These are phyloP conservation scores for Chalciporus chontae DNA, from an alignment of 768 basidiomycete species.

Conservation along the genomic window DNA sequence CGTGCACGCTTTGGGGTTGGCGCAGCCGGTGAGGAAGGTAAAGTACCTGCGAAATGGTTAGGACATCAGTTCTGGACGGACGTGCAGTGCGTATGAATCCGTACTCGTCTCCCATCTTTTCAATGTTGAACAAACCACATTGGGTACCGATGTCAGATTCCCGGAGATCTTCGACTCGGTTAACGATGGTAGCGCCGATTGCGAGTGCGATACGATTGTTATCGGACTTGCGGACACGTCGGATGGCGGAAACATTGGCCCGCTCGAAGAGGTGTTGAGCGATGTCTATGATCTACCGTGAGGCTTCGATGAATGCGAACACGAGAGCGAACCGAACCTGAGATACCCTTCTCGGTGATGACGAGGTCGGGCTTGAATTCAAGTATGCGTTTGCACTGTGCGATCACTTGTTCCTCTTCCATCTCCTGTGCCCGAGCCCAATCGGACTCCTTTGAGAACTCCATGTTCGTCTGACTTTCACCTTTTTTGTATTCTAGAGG, in stretches of 20 bases:
- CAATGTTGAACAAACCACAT: constrained; percentile 95
- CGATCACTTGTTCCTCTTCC: constrained; percentile 96
- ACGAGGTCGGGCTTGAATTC: constrained; percentile 95
- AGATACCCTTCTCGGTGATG: constrained; percentile 97
- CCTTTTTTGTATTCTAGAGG: constrained; percentile 99
- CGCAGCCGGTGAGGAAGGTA: constrained; percentile 92
- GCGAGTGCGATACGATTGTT: constrained; percentile 98
- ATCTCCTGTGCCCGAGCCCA: constrained; percentile 91
- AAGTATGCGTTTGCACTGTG: constrained; percentile 76
- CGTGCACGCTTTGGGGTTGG: constrained; percentile 91
- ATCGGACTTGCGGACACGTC: constrained; percentile 97
- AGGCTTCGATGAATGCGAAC: not conserved
- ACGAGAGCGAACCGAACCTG: constrained; percentile 52
- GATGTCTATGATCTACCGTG: constrained; percentile 52
- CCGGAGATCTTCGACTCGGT: constrained; percentile 90
- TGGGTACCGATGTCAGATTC: constrained; percentile 89
- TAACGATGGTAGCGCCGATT: constrained; percentile 94
- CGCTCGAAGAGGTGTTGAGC: constrained; percentile 90
- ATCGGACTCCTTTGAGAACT: constrained; percentile 90
- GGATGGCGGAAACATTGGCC: constrained; percentile 86
- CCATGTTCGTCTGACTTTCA: constrained; percentile 97
- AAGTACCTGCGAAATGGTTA: constrained; percentile 67
- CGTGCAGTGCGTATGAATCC: constrained; percentile 7
- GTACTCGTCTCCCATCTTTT: constrained; percentile 95
- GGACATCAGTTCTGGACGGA: not conserved